phyloP scores from a whole-genome alignment of 2,329 filamentous ascomycete genomes.

The Sclerotinia nivalis region DNA sequence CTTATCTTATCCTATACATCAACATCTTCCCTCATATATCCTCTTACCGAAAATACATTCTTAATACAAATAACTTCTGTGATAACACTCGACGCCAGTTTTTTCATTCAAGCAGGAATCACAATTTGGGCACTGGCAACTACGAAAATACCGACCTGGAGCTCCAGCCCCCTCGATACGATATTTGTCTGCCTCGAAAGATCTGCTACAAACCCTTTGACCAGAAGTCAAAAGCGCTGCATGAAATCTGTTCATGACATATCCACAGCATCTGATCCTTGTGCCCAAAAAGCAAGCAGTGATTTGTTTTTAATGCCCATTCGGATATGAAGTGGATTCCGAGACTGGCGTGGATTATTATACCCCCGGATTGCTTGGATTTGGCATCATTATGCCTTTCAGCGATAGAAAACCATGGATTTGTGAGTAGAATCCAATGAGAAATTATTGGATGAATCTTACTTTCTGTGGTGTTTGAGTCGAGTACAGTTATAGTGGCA shows the following conservation, averaged over 20 bases:
- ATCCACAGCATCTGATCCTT: neutral
- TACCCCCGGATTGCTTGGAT: neutral
- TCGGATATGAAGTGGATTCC: neutral
- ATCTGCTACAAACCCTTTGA: neutral
- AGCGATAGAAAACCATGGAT: too few relatives aligned
- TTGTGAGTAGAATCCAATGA: too few relatives aligned
- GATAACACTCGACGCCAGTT: neutral
- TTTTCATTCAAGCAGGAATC: neutral
- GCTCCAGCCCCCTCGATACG: neutral
- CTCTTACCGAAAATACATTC: accelerated
- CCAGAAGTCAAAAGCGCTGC: neutral
- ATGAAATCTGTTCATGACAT: neutral
- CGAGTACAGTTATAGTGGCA: neutral
- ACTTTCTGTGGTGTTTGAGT: neutral
- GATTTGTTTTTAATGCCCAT: neutral
- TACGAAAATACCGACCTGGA: neutral
- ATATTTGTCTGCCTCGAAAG: neutral
- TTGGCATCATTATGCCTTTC: neutral
- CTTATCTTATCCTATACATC: neutral
- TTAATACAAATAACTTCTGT: too few relatives aligned
- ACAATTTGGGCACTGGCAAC: neutral
- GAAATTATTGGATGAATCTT: too few relatives aligned
- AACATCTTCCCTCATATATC: neutral
- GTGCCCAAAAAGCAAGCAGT: neutral
- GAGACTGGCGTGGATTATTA: neutral